phyloP scores from a whole-genome alignment of 345 rosid species.

The Anastatica hierochuntica region DNA sequence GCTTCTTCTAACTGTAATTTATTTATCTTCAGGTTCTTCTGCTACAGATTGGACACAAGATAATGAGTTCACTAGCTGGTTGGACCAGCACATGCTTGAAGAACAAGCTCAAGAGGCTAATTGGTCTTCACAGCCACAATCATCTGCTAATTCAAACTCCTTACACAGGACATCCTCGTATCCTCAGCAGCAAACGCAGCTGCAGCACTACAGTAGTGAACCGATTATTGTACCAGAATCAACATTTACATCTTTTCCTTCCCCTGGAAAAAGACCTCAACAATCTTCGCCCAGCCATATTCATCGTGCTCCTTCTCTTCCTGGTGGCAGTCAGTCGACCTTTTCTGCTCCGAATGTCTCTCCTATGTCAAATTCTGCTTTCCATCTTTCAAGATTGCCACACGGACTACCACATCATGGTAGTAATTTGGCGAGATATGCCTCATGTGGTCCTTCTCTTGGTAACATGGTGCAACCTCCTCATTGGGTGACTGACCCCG shows the following conservation, averaged over 20 bases:
- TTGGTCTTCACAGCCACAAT: conserved; percentile 77
- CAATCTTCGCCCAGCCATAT: conserved; percentile 53
- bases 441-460: conserved; percentile 61
- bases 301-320: conserved; percentile 39
- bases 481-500: conserved; percentile 67
- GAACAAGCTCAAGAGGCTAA: conserved; percentile 55
- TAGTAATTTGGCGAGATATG: conserved; percentile 52
- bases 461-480: conserved; percentile 57
- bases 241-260: conserved; percentile 70
- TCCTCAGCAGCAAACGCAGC: conserved; percentile 37
- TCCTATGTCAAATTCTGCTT: conserved; percentile 39
- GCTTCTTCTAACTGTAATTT: background rate
- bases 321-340: conserved; percentile 44
- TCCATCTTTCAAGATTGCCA: conserved; percentile 16
- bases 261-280: conserved; percentile 54
- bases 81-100: conserved; percentile 56
- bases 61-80: conserved; percentile 59
- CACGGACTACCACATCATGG: conserved; percentile 43
- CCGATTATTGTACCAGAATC: conserved; percentile 56
- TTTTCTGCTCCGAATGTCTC: conserved; percentile 48
- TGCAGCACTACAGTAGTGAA: conserved; percentile 58
- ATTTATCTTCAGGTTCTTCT: conserved; percentile 62
- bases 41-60: conserved; percentile 87
- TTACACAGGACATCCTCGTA: conserved; percentile 7
- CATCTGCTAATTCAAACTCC: conserved; percentile 44